These are phyloP conservation scores for Pythium aristosporum DNA, from an alignment of 352 stramenopile genomes.

Conservation along the genomic window DNA sequence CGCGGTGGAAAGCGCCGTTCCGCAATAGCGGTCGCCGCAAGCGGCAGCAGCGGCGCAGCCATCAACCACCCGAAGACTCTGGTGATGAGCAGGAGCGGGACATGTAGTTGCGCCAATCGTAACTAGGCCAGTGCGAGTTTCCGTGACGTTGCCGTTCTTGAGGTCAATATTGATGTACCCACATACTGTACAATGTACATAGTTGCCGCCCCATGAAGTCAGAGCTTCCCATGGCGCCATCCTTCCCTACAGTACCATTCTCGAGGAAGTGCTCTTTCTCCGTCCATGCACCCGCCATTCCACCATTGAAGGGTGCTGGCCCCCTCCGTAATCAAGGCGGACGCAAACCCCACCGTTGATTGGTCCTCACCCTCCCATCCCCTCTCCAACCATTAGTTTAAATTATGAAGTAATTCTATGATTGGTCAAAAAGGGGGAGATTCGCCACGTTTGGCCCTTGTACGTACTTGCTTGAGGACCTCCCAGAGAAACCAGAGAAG, in stretches of 20 bases:
- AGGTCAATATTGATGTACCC: too few species aligned
- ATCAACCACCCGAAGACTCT: slow-evolving; percentile 25
- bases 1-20: slow-evolving; percentile 18
- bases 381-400: neutral
- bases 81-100: slow-evolving; percentile 37
- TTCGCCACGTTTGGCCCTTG: neutral
- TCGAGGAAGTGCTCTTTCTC: too few species aligned
- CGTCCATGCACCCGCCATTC: neutral
- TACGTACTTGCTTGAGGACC: neutral
- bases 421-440: neutral
- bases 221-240: too few species aligned
- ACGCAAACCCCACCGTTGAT: neutral
- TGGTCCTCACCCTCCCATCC: neutral
- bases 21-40: slow-evolving; percentile 14
- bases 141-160: too few species aligned
- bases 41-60: slow-evolving; percentile 11
- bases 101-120: slow-evolving; percentile 17
- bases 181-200: too few species aligned
- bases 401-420: neutral
- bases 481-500: neutral
- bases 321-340: neutral
- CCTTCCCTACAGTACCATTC: too few species aligned
- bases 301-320: too few species aligned
- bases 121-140: too few species aligned
- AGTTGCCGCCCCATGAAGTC: too few species aligned